These are phyloP conservation scores for Suillus cothurnatus DNA, from an alignment of 768 basidiomycete genomes.

Conservation along the genomic window DNA sequence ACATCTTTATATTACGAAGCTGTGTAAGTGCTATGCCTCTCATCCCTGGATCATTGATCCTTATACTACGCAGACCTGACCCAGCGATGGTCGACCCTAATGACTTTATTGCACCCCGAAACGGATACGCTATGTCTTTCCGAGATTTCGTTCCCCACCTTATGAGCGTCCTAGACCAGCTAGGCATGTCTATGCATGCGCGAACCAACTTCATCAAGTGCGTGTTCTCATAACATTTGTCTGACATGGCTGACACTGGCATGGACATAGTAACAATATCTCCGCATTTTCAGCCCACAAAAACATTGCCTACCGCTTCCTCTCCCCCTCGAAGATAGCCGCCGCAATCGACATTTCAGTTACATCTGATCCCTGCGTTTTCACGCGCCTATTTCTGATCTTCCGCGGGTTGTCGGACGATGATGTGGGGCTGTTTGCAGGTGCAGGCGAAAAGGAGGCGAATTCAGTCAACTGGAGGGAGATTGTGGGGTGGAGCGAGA, in stretches of 20 bases:
- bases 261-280: slow-evolving; percentile 64
- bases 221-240: slow-evolving; percentile 23
- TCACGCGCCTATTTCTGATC: slow-evolving; percentile 85
- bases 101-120: slow-evolving; percentile 78
- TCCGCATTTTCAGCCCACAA: slow-evolving; percentile 73
- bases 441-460: slow-evolving; percentile 86
- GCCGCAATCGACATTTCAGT: slow-evolving; percentile 87
- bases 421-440: slow-evolving; percentile 72
- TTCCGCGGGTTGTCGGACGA: slow-evolving; percentile 83
- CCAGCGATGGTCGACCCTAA: slow-evolving; percentile 73
- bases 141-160: slow-evolving; percentile 80
- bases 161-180: slow-evolving; percentile 78
- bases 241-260: slow-evolving; percentile 9
- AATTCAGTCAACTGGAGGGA: slow-evolving; percentile 81
- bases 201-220: slow-evolving; percentile 84
- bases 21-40: slow-evolving; percentile 49
- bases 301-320: slow-evolving; percentile 90
- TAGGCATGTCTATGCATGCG: slow-evolving; percentile 82
- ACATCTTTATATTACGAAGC: slow-evolving; percentile 88
- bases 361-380: slow-evolving; percentile 77
- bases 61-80: slow-evolving; percentile 62
- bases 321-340: slow-evolving; percentile 76
- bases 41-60: slow-evolving; percentile 7
- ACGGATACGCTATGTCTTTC: slow-evolving; percentile 85
- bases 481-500: slow-evolving; percentile 78